Percentiles rank a stretch among this genome's conserved stretches.
These are phyloP conservation scores for Penicillium hordei DNA, from an alignment of 2,329 filamentous ascomycete species.

Conservation along the genomic window DNA sequence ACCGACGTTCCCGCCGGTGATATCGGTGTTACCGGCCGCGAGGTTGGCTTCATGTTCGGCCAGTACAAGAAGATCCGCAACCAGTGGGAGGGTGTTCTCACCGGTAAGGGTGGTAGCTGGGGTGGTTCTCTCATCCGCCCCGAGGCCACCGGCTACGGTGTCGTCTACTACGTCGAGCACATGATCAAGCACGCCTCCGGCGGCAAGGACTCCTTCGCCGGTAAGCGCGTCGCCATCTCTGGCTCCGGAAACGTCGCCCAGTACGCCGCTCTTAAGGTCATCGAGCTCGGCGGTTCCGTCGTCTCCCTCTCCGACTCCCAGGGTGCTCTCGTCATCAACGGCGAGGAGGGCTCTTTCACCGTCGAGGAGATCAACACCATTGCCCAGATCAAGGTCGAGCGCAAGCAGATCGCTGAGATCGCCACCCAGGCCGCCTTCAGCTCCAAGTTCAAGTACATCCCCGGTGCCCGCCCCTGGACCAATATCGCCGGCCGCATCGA, in stretches of 20 bases:
- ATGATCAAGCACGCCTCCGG: slow-evolving; percentile 84
- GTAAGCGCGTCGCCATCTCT: slow-evolving; percentile 93
- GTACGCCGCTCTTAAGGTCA: slow-evolving; percentile 93
- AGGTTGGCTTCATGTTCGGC: slow-evolving; percentile 94
- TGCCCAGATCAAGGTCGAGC: slow-evolving; percentile 80
- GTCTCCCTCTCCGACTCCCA: slow-evolving; percentile 92
- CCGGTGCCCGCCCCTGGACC: slow-evolving; percentile 84
- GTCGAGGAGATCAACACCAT: slow-evolving; percentile 77
- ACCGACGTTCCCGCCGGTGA: slow-evolving; percentile 96
- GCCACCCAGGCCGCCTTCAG: slow-evolving; percentile 55
- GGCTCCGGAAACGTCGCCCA: slow-evolving; percentile 98
- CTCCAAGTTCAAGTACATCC: slow-evolving; percentile 78
- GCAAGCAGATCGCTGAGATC: slow-evolving; percentile 76
- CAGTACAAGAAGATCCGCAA: slow-evolving; percentile 86
- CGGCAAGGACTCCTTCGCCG: slow-evolving; percentile 78
- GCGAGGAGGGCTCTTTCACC: slow-evolving; percentile 67
- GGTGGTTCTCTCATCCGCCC: slow-evolving; percentile 92
- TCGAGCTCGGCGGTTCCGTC: slow-evolving; percentile 91
- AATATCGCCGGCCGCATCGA: slow-evolving; percentile 81
- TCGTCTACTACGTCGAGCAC: slow-evolving; percentile 94
- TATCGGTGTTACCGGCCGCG: slow-evolving; percentile 87
- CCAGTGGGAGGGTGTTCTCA: slow-evolving; percentile 93
- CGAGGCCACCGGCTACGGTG: slow-evolving; percentile 94
- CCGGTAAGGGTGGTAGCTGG: slow-evolving; percentile 91
- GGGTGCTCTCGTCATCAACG: slow-evolving; percentile 75